Base-by-base conservation (phyloP, 2,329 filamentous ascomycete species). In the Tolypocladium album region DNA sequence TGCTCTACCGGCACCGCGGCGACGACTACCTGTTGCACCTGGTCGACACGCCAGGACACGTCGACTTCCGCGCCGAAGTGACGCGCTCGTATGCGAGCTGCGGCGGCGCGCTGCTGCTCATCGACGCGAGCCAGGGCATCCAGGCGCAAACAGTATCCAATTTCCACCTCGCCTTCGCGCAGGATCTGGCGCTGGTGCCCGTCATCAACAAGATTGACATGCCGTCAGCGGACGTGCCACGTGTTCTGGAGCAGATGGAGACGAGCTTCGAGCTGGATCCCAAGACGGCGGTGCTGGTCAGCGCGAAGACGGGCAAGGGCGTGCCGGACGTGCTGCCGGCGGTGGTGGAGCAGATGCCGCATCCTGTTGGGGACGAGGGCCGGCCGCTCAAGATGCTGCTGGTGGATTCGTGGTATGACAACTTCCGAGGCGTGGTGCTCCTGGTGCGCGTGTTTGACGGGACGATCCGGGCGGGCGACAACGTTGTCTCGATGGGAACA, bases 71-170 rank as follows among this genome's bases (percentile, higher is more conserved):
- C 60, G 94, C 94, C 56, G 94, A 99, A 75, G 94, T 99, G 13
- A 95, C 91, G 40, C 84, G 94, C 56, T 96, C 91, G 63, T 99
- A 99, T 78, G 93, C 93, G 58, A 96, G 90, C 69, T 99, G 94
- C 72, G 93, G 92, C 64, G 95, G 94, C 57, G 93, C 94, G 1
- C 73, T 99, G 62, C 80, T 99, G 58, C 84, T 99, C 1, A 93
- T 99, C 3, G 94, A 99, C 79, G 94, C 93, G 9, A 96, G 90
- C 66, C 94, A 99, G 75, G 94, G 94, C 55, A 87, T 99, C 2
- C 94, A 99, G 76, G 94, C 94, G 6, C 94, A 99, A 78, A 99
- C 94, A 0, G 94, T 99, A 11, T 94, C 94, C 63, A 99, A 99
- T 74, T 99, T 99, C 76, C 97, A 97, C 72, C 85, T 97, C 31